phyloP scores from a whole-genome alignment of 2,329 filamentous ascomycete species.

The Ophiostoma himal-ulmi region DNA sequence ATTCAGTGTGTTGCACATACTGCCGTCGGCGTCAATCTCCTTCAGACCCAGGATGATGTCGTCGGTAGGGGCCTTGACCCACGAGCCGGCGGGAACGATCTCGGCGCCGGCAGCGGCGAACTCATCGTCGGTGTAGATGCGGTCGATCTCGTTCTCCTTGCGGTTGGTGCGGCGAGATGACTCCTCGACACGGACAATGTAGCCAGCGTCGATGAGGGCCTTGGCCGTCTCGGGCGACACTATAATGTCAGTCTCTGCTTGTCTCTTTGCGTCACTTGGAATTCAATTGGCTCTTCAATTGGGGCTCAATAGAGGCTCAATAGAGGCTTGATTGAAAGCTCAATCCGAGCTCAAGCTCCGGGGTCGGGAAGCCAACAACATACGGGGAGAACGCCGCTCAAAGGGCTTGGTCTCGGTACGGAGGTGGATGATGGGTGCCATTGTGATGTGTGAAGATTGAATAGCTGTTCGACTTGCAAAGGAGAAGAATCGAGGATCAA shows the following conservation, averaged over 20 bases:
- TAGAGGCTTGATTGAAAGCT: neutral
- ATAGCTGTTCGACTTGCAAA: slow-evolving; percentile 8
- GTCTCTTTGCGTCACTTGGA: neutral
- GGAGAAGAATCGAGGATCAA: neutral
- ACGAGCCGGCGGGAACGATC: slow-evolving; percentile 60
- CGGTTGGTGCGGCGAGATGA: slow-evolving; percentile 59
- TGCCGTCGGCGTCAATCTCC: slow-evolving; percentile 66
- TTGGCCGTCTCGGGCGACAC: slow-evolving; percentile 33
- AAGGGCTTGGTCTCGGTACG: slow-evolving; percentile 29
- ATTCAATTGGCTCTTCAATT: neutral
- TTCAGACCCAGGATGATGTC: slow-evolving; percentile 71
- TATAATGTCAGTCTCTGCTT: slow-evolving; percentile 5
- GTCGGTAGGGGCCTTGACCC: slow-evolving; percentile 61
- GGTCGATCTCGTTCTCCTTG: slow-evolving; percentile 56
- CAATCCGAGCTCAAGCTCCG: neutral
- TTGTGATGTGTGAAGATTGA: neutral
- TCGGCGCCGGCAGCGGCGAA: slow-evolving; percentile 58
- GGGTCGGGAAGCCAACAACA: neutral
- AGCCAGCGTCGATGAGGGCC: slow-evolving; percentile 62
- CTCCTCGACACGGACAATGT: slow-evolving; percentile 62
- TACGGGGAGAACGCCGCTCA: slow-evolving; percentile 27
- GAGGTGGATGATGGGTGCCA: slow-evolving; percentile 21
- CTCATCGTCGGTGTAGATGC: slow-evolving; percentile 59
- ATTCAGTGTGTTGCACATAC: neutral
- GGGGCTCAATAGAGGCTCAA: too few relatives aligned